Conservation (phyloP, 73 alveolate genomes). For the Blepharisma japonicum region DNA sequence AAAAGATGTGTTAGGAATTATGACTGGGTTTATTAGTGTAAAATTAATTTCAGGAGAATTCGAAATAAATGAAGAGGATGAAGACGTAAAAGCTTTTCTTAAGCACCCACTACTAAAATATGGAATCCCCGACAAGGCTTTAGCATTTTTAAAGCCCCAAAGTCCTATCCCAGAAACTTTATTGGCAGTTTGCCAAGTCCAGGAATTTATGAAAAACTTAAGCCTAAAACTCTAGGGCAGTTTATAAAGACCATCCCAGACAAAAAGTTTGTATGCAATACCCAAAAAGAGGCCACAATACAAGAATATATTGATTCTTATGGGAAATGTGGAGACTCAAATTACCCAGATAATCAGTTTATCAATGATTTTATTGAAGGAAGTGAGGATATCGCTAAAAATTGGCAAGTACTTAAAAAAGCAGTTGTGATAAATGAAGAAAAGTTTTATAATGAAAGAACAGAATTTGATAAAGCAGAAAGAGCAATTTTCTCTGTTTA, state of each 20-base stretch:
- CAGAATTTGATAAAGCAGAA: constrained; percentile 22
- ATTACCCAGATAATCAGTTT: background rate
- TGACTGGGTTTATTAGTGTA: background rate
- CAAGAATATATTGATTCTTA: background rate
- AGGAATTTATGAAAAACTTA: background rate
- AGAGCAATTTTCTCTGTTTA: constrained; percentile 26
- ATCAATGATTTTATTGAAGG: constrained; percentile 18
- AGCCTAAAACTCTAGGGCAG: background rate
- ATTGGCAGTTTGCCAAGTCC: background rate
- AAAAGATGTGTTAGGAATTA: background rate
- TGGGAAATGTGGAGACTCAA: constrained; percentile 12
- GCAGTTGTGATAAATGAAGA: too few relatives aligned
- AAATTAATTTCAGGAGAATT: constrained; percentile 9
- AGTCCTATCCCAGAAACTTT: background rate
- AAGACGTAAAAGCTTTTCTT: background rate
- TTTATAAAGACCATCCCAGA: too few relatives aligned
- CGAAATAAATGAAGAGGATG: background rate
- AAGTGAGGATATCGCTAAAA: background rate
- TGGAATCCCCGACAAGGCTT: background rate
- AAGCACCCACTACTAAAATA: background rate
- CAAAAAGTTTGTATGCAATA: background rate
- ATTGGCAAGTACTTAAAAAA: background rate
- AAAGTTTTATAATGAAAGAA: too few relatives aligned
- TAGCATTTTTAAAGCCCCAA: background rate
- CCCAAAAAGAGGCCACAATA: background rate